Evolutionary conservation across 495 filamentous ascomycete species (phyloP).

Genomic region (Xylaria castorea): DNA sequence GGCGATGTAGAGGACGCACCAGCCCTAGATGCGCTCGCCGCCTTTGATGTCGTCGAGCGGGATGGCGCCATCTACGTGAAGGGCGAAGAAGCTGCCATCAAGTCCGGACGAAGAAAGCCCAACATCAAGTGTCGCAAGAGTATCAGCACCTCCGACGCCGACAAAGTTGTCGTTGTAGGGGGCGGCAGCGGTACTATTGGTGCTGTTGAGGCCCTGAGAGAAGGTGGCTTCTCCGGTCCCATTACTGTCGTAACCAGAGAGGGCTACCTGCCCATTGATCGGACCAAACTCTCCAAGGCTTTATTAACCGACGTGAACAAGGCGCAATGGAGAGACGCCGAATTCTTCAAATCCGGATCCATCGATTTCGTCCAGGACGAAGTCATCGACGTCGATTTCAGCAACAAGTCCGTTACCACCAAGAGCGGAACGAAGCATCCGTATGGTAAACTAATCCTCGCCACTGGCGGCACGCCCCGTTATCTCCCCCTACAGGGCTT

Average conservation of each 20-base stretch:
- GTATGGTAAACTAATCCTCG: constrained; percentile 89
- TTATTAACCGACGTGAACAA: constrained; percentile 83
- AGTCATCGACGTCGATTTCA: constrained; percentile 79
- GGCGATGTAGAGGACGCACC: constrained; percentile 96
- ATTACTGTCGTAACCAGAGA: constrained; percentile 89
- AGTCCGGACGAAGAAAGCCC: constrained; percentile 71
- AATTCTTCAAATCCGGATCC: constrained; percentile 78
- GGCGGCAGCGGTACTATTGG: constrained; percentile 87
- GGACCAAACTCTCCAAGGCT: constrained; percentile 95
- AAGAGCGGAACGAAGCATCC: constrained; percentile 69
- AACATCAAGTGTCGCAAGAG: constrained; percentile 69
- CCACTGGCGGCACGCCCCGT: constrained; percentile 82
- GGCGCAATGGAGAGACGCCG: constrained; percentile 72
- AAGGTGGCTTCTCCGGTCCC: constrained; percentile 77
- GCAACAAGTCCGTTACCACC: constrained; percentile 71
- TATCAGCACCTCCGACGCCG: constrained; percentile 57
- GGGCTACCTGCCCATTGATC: constrained; percentile 84
- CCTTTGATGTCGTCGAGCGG: constrained; percentile 80
- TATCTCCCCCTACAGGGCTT: constrained; percentile 84
- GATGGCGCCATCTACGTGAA: constrained; percentile 84
- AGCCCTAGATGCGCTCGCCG: constrained; percentile 78
- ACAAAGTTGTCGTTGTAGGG: constrained; percentile 86
- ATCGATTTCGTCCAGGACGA: constrained; percentile 79
- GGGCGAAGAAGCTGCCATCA: constrained; percentile 80
- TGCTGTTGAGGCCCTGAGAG: constrained; percentile 78